Evolutionary conservation across 2,329 filamentous ascomycete species (phyloP), one percentile per base, ranked within the genome.

Genomic region (Exophiala dermatitidis): DNA sequence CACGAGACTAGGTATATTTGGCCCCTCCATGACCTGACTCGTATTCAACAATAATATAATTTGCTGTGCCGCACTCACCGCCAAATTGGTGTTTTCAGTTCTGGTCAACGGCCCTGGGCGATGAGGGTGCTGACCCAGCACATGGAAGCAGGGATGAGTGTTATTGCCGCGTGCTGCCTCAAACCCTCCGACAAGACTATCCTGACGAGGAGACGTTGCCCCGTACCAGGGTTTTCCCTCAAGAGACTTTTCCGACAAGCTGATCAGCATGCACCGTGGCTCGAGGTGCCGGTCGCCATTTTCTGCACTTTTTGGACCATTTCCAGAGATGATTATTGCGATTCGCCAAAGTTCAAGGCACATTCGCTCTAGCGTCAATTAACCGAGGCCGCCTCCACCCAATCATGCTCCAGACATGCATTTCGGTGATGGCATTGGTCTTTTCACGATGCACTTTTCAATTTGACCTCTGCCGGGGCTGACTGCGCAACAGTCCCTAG

Each of bases 341-440:
- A 56, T 56, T 56, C 46, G 53, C 31, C 50, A 2, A 41, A 46
- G 9, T 51, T 48, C 46, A 42, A 36, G 31, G 49, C 29, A 30
- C 12, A 26, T 34, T 29, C 31, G 26, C 29, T 37, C 49, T 52
- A 56, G 50, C 32, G 33, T 37, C 10, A 7, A 9, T 41, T 36
- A 29, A 12, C 46, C 37, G 38, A 40, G 43, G 38, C n/a, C 37
- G n/a, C 33, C 8, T 48, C 26, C 36, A 34, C 19, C 53, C 53
- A 56, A 56, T 52, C 53, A 52, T 10, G 12, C 9, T 19, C 10
- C 8, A 31, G 12, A 52, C 6, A 42, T 12, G 45, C 40, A 19
- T 8, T 40, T 50, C 43, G 32, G 46, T 7, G 7, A 32, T 56
- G 31, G 46, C 36, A 56, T 56, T 56, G 53, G 53, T 52, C 19